Conservation (phyloP, 1,139 yeast genomes). For the Geotrichum cucujoidarum region DNA sequence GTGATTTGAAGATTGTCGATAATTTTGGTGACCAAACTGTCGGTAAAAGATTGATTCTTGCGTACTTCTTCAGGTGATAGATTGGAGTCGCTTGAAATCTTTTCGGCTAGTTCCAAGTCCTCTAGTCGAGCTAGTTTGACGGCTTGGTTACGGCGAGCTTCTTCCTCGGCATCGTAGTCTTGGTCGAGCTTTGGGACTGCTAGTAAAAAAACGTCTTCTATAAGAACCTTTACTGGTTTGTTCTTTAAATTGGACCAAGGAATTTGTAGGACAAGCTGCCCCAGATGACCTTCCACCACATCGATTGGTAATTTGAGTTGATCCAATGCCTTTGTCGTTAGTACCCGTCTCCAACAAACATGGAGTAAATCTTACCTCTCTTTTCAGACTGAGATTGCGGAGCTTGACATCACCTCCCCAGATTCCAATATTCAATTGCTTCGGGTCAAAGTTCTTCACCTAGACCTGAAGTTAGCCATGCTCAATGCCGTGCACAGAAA, state of each 20-base stretch:
- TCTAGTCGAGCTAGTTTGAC: constrained; percentile 65
- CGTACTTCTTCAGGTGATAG: constrained; percentile 43
- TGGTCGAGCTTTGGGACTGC: constrained; percentile 65
- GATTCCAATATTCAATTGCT: constrained; percentile 88
- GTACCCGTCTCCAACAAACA: background rate
- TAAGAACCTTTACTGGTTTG: constrained; percentile 85
- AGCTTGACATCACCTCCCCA: constrained; percentile 97
- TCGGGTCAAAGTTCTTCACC: constrained; percentile 92
- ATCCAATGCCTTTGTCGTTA: constrained; percentile 59
- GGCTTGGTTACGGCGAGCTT: constrained; percentile 55
- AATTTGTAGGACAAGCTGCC: constrained; percentile 81
- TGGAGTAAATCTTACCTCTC: constrained; percentile 42
- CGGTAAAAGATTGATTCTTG: constrained; percentile 75
- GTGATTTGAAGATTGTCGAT: constrained; percentile 93
- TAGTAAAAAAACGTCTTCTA: constrained; percentile 79
- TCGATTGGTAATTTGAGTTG: constrained; percentile 79
- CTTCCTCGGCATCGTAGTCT: constrained; percentile 60
- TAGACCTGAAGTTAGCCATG: constrained; percentile 48
- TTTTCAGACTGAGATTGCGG: constrained; percentile 66
- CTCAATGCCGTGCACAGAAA: background rate
- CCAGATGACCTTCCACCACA: constrained; percentile 87
- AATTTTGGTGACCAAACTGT: constrained; percentile 79
- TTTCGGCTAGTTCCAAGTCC: constrained; percentile 52
- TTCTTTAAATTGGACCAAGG: constrained; percentile 96
- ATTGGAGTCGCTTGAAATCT: constrained; percentile 25